Evolutionary conservation across 192 early-diverging fungal genomes (phyloP), one percentile per base, ranked within the genome.

Genomic region (Linnemannia zychae): DNA sequence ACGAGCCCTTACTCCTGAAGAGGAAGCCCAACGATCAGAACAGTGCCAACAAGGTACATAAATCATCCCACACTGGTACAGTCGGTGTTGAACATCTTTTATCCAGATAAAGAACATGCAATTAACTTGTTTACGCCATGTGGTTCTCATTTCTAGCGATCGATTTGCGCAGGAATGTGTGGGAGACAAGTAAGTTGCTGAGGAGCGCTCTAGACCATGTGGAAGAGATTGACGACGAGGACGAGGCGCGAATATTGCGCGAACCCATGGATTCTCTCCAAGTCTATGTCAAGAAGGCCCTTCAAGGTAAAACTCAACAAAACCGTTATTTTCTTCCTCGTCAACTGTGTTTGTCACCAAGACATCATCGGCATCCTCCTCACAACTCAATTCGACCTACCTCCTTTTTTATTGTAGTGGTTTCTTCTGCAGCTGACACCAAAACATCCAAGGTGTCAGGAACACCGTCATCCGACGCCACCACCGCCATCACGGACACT

Each of bases 141-240:
- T 48, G 38, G 22, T 71, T 31, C 13, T 71, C 28, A 44, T n/a
- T 38, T 48, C 22, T 60, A 72, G 70, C 67, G 15, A 20, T 77
- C 48, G 68, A 76, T 57, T 47, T 85, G 31, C 83, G 77, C 17
- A 73, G 68, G 49, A 60, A 67, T 34, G 70, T 85, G 5, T 66
- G 53, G 74, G 77, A 85, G 33, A 38, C 73, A 48, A 79, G 68
- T 63, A 67, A 79, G 47, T 28, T 24, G 15, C 48, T 85, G 18
- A 75, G 79, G 69, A 52, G 67, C 48, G 77, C 83, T 17, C 60
- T 85, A 53, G 74, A 85, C 3, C 77, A 85, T 46, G 74, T 85
- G 22, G 77, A 85, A 50, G 83, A 79, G 37, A 85, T 79, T 72
- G 83, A 85, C 48, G 83, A 85, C 28, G 77, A 85, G 17, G 77